Base-by-base conservation (phyloP, 2,329 filamentous ascomycete genomes). In the Fusarium pseudocircinatum region DNA sequence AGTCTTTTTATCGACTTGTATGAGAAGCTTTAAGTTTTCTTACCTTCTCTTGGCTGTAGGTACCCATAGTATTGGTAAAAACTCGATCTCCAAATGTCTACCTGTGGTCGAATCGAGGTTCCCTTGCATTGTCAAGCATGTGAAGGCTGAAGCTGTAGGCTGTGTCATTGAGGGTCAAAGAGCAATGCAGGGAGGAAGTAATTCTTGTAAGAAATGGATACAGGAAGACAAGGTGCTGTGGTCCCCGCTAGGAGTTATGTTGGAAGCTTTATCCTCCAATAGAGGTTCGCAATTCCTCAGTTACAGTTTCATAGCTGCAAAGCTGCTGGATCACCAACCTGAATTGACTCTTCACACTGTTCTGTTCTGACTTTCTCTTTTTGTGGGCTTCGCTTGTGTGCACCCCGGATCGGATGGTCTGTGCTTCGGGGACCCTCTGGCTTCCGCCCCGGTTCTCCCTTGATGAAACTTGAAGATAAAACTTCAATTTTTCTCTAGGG, bases 361-460 rank as follows among this genome's bases (percentile, higher is more conserved):
- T 20, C 26, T 60, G 32, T 53, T 22, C 50, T 40, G 24, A 26
- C 59, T 61, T 63, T 70, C 44, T 39, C 60, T 28, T 75, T 75
- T 75, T 75, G 72, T 76, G 73, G 72, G 52, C 68, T 77, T 77
- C 72, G 69, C 74, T 77, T 76, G 46, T 42, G 40, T 36, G 30
- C 56, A 65, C 70, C 73, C 67, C 66, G 43, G 66, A 73, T 68
- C 69, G 30, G 36, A 50, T 76, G 74, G 72, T 60, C 74, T 59
- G 74, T 76, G 74, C 74, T 53, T 50, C 36, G 52, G 65, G 65
- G 67, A 39, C 40, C 40, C 40, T 18, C 50, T 24, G 13, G 22
- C 37, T 43, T 59, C 44, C 37, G 60, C 59, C 60, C 63, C 60
- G 50, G 64, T 39, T 36, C 70, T 75, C 63, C 70, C 47, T 64